Percentiles rank a stretch among this genome's conserved stretches.
Evolutionary conservation across 179 eudicot genomes (phyloP).

Genomic region (Corrigiola litoralis): DNA sequence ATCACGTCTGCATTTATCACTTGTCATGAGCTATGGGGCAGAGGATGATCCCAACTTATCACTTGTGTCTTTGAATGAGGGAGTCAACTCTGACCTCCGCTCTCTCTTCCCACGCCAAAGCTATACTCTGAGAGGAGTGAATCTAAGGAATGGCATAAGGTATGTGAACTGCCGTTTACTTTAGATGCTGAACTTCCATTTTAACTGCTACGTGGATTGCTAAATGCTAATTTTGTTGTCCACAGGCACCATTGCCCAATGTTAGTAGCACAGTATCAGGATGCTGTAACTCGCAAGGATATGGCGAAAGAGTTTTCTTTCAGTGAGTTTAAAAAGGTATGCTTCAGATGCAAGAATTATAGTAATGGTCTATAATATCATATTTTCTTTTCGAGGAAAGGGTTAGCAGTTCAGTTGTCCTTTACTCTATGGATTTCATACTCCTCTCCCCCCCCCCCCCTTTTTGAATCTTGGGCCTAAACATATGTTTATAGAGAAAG

Average conservation of each 20-base stretch:
- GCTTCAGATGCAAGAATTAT: background rate
- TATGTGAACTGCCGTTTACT: conserved; percentile 18
- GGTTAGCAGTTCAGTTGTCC: background rate
- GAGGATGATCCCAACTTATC: conserved; percentile 36
- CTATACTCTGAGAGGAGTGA: conserved; percentile 59
- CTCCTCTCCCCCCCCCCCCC: too few species aligned
- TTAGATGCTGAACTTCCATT: background rate
- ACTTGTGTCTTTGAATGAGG: conserved; percentile 24
- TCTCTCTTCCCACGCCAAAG: conserved; percentile 74
- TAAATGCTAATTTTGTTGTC: conserved; percentile 1
- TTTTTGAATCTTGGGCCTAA: background rate
- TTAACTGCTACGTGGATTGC: background rate
- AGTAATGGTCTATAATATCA: background rate
- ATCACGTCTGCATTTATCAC: conserved; percentile 64
- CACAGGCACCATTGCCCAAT: conserved; percentile 66
- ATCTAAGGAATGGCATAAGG: conserved; percentile 62
- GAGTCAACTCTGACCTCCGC: conserved; percentile 32
- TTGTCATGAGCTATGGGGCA: conserved; percentile 65
- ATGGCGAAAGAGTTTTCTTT: conserved; percentile 52
- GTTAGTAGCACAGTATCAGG: conserved; percentile 78
- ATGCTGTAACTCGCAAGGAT: conserved; percentile 86
- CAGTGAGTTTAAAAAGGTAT: conserved; percentile 71
- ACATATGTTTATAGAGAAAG: background rate
- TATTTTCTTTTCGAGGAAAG: background rate
- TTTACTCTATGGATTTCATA: too few species aligned